A percentile compares a stretch with the other conserved stretches of the same genome.
These are phyloP conservation scores for Chenopodium album DNA, from an alignment of 148 eudicot species.

Conservation along the genomic window DNA sequence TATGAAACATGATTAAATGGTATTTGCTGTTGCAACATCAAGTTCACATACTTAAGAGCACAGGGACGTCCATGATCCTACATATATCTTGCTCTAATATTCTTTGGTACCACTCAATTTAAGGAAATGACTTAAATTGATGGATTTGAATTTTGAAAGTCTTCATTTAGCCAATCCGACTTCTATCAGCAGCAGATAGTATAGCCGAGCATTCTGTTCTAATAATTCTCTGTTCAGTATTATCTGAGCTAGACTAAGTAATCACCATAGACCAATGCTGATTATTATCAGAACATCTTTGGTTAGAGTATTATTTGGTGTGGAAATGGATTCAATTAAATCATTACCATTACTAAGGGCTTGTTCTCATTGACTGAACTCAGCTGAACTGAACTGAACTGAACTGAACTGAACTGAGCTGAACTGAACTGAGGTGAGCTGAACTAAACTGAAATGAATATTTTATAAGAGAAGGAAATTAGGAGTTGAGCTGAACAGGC, in stretches of 20 bases:
- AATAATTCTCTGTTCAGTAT: not conserved
- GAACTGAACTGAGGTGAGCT: no score
- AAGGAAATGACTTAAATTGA: no score
- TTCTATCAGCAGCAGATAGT: not conserved
- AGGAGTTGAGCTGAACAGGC: no score
- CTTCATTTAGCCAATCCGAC: not conserved
- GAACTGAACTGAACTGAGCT: no score
- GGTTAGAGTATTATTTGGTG: no score
- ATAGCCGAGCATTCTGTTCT: not conserved
- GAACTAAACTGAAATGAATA: no score
- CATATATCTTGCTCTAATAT: not conserved
- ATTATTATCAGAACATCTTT: not conserved
- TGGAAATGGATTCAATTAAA: no score
- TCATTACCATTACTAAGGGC: no score
- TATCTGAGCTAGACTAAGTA: not conserved
- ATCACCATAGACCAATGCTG: not conserved
- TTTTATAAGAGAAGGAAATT: no score
- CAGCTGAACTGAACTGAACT: no score
- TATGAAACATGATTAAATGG: no score
- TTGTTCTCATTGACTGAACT: no score
- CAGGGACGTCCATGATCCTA: not conserved
- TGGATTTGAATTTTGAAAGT: not conserved
- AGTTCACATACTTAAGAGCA: not conserved
- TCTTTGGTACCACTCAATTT: not conserved
- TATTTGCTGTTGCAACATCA: not conserved